A percentile compares a stretch with the other conserved stretches of the same genome.
These are phyloP conservation scores for Aspergillus fructus DNA, from an alignment of 2,329 filamentous ascomycete genomes.

Conservation along the genomic window DNA sequence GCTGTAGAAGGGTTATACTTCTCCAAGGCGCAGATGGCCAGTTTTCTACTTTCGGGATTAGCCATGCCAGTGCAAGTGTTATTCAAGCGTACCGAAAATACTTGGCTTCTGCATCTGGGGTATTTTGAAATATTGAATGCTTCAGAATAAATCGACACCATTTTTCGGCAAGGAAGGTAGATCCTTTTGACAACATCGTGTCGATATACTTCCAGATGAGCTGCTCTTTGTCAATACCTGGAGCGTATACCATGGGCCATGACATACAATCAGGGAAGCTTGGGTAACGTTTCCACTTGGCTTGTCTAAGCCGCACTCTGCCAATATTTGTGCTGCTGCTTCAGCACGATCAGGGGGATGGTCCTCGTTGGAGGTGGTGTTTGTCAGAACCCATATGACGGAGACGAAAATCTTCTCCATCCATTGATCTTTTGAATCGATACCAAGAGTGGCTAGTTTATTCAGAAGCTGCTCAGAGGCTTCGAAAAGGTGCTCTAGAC, in stretches of 20 bases:
- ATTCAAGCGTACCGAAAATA: slow-evolving; percentile 57
- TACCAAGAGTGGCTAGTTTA: slow-evolving; percentile 53
- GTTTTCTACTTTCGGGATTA: slow-evolving; percentile 55
- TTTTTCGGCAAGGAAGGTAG: slow-evolving; percentile 56
- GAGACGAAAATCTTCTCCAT: slow-evolving; percentile 69
- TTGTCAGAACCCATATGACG: slow-evolving; percentile 64
- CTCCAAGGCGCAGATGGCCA: slow-evolving; percentile 68
- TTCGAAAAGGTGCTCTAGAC: slow-evolving; percentile 38
- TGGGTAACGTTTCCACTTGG: slow-evolving; percentile 62
- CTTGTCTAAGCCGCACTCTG: slow-evolving; percentile 45
- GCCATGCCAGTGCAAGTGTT: slow-evolving; percentile 11
- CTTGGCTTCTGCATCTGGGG: slow-evolving; percentile 66
- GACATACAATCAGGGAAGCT: slow-evolving; percentile 41
- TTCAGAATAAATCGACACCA: slow-evolving; percentile 70
- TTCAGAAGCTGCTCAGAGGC: slow-evolving; percentile 65
- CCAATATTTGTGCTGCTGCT: slow-evolving; percentile 32
- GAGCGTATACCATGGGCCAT: background rate
- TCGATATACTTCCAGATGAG: slow-evolving; percentile 82
- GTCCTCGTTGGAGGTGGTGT: slow-evolving; percentile 30
- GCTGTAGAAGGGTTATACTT: slow-evolving; percentile 57
- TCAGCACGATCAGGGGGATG: slow-evolving; percentile 33
- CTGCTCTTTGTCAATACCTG: slow-evolving; percentile 42
- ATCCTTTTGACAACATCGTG: slow-evolving; percentile 51
- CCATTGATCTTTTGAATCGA: slow-evolving; percentile 55
- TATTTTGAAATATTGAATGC: slow-evolving; percentile 65